Base-by-base conservation (phyloP, 805 yeast genomes). In the Yamadazyma philogaea region DNA sequence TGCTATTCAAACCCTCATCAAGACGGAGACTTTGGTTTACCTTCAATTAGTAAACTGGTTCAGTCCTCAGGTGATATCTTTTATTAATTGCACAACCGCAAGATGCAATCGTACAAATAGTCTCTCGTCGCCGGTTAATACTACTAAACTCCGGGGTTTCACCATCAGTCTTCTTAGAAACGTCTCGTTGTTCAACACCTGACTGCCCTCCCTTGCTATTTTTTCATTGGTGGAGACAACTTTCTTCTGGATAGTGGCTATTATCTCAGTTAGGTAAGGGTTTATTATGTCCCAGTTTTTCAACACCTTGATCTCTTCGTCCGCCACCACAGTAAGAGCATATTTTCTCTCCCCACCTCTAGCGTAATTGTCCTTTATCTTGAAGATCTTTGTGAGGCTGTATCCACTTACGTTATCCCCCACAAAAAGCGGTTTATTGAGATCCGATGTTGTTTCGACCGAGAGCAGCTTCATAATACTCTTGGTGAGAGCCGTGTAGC, bases 341-440 rank as follows among this genome's bases (percentile, higher is more conserved):
- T 82, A 84, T 40, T 84, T 74, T 44, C 91, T 64, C 56, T 84
- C 89, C 1, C 84, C 78, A 1, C 91, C 91, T 43, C 91, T 67
- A 0, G 91, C 89, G 37, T 78, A 77, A 10, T 70, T 61, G 57
- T 84, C 91, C 31, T 69, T 67, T 22, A 83, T 58, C 55, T 82
- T 82, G 64, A 84, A 82, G 3, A 81, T 73, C 43, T 77, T 67
- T 11, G 77, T 71, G 6, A 84, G 59, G 21, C 87, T 78, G 48
- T 75, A 74, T 0, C 90, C 90, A 44, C 77, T 70, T 3, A 64
- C 53, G 10, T 75, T 74, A 51, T 84, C 88, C 3, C 85, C 87
- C 52, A 77, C 79, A 48, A 77, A 76, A 52, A 82, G 62, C 0
- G 89, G 87, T 39, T 76, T 74, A 18, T 77, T 65, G 32, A 75